Conservation (phyloP, 2,329 filamentous ascomycete species). For the Tolypocladium tropicale region DNA sequence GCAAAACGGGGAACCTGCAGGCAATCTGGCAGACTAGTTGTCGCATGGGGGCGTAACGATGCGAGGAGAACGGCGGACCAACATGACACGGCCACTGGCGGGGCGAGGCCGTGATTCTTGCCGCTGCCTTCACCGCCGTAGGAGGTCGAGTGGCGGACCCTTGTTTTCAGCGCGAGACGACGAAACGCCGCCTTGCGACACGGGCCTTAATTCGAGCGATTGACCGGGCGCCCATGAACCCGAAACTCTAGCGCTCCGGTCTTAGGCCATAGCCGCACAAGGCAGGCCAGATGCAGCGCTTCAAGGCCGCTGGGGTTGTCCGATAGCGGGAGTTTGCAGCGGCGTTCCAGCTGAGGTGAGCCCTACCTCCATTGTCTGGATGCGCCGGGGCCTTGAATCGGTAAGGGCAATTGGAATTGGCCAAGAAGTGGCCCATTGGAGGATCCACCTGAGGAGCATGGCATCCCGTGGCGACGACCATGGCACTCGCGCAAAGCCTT, state of each 20-base stretch:
- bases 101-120: neutral
- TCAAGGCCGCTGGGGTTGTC: neutral
- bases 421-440: neutral
- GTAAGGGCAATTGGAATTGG: neutral
- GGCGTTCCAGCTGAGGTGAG: slow-evolving; percentile 27
- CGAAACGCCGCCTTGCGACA: neutral
- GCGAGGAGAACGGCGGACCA: neutral
- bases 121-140: neutral
- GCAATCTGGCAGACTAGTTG: neutral
- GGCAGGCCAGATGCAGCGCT: neutral
- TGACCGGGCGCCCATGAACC: neutral
- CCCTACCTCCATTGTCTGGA: slow-evolving; percentile 11
- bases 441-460: neutral
- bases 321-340: slow-evolving; percentile 2
- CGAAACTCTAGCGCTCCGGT: neutral
- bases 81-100: neutral
- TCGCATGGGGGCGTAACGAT: neutral
- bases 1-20: neutral
- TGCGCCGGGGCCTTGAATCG: neutral
- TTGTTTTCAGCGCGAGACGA: neutral
- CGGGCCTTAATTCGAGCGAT: neutral
- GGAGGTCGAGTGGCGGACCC: neutral
- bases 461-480: neutral
- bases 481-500: neutral
- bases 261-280: neutral